phyloP scores from a whole-genome alignment of 2,329 filamentous ascomycete genomes.

The Parasarocladium wereldwijsianum region DNA sequence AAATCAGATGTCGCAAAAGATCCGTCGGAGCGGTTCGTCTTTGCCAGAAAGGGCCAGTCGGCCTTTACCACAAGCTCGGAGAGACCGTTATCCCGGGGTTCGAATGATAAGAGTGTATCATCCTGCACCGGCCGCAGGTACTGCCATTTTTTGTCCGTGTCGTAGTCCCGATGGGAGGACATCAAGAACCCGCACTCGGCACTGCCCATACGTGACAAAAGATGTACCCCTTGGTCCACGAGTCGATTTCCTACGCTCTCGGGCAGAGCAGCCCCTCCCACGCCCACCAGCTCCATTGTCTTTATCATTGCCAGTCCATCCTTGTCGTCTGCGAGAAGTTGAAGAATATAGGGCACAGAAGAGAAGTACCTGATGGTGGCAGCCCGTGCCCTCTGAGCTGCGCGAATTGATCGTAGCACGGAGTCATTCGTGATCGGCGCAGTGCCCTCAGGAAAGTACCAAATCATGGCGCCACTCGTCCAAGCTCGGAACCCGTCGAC shows the following conservation, averaged over 20 bases:
- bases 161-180: conserved; percentile 43
- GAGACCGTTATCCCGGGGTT: conserved; percentile 24
- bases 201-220: conserved; percentile 49
- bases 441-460: conserved; percentile 43
- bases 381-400: conserved; percentile 14
- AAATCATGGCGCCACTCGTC: conserved; percentile 43
- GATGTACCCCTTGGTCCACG: conserved; percentile 32
- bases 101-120: conserved; percentile 25
- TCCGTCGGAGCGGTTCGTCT: conserved; percentile 41
- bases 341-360: conserved; percentile 43
- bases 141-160: conserved; percentile 42
- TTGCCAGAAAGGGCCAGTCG: conserved; percentile 44
- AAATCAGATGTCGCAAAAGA: conserved; percentile 50
- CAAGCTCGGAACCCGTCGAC: conserved; percentile 48
- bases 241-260: conserved; percentile 35
- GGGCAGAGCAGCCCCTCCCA: conserved; percentile 46
- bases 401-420: conserved; percentile 30
- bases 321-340: conserved; percentile 31
- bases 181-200: conserved; percentile 53
- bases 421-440: conserved; percentile 41
- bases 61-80: conserved; percentile 39
- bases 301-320: conserved; percentile 26
- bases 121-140: conserved; percentile 31
- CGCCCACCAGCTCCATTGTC: conserved; percentile 45
- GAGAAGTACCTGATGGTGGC: conserved; percentile 40